Evolutionary conservation across 345 rosid species (phyloP).

Genomic region (Salix arbutifolia): DNA sequence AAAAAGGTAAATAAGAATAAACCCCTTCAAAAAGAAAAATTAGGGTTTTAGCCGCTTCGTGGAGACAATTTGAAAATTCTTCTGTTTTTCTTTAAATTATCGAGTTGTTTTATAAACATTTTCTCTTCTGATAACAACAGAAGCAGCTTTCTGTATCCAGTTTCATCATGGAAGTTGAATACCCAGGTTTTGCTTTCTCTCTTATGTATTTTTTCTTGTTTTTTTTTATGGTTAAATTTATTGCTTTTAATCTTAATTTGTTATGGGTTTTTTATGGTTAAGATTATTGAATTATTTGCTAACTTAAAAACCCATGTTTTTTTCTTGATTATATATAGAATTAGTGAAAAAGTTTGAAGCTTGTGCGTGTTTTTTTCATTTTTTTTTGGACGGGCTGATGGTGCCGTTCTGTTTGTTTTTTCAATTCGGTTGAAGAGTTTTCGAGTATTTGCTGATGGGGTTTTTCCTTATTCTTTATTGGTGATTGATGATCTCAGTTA

Average conservation of each 20-base stretch:
- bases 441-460: neutral
- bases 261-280: neutral
- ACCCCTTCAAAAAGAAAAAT: neutral
- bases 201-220: neutral
- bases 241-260: neutral
- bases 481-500: conserved; percentile 1
- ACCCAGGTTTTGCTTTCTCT: conserved; percentile 6
- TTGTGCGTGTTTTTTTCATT: neutral
- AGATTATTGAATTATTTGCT: neutral
- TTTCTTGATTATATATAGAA: neutral
- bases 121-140: neutral
- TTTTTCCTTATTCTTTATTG: neutral
- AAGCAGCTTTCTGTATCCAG: neutral
- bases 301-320: neutral
- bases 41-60: neutral
- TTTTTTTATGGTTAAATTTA: neutral
- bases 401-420: neutral
- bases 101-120: neutral
- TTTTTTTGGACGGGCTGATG: neutral
- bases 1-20: neutral
- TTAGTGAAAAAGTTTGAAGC: neutral
- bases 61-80: neutral
- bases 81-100: neutral
- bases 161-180: conserved; percentile 14
- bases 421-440: neutral